phyloP scores from a whole-genome alignment of 495 filamentous ascomycete species.

The Xylaria castorea region DNA sequence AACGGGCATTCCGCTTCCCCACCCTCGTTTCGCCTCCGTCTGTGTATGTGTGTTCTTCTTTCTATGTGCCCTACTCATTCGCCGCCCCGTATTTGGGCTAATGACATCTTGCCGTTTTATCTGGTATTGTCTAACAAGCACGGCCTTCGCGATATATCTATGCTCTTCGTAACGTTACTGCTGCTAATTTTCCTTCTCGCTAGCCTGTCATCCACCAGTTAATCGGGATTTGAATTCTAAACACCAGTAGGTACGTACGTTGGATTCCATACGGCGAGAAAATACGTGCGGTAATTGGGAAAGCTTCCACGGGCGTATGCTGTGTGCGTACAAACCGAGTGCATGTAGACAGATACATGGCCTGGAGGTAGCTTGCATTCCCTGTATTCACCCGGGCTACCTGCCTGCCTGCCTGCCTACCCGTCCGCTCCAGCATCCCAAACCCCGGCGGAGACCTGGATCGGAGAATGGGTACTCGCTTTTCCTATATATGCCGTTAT shows the following conservation, averaged over 20 bases:
- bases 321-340: neutral
- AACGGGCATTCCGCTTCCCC: neutral
- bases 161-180: conserved; percentile 19
- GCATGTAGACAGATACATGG: conserved; percentile 4
- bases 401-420: conserved; percentile 9
- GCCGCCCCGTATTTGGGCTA: conserved; percentile 22
- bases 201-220: neutral
- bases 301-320: neutral
- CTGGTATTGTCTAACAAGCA: neutral
- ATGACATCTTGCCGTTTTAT: conserved; percentile 16
- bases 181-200: neutral
- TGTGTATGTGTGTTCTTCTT: conserved; percentile 19
- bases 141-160: neutral
- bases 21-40: conserved; percentile 1
- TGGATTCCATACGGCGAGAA: neutral
- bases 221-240: conserved; percentile 9
- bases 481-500: conserved; percentile 10
- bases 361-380: neutral
- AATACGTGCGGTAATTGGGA: neutral
- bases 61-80: neutral
- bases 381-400: conserved; percentile 3
- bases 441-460: neutral
- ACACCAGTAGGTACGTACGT: neutral
- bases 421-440: conserved; percentile 1
- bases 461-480: conserved; percentile 12